These are phyloP conservation scores for Salisapilia sapeloensis DNA, from an alignment of 352 stramenopile genomes.

Conservation along the genomic window DNA sequence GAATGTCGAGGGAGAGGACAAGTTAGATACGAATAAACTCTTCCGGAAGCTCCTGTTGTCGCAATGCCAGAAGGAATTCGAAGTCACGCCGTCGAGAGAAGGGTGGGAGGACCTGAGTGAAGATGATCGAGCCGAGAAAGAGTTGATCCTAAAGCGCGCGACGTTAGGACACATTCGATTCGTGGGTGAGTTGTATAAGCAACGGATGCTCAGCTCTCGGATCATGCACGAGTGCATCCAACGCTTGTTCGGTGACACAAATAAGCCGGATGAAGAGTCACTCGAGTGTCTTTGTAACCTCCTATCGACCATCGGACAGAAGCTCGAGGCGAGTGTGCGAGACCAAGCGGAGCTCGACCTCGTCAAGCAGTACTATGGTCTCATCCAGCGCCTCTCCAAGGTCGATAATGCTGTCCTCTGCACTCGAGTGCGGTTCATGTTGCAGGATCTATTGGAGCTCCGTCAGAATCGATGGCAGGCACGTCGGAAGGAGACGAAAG, in stretches of 20 bases:
- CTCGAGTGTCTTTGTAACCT: constrained; percentile 93
- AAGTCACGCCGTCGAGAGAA: constrained; percentile 68
- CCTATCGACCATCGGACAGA: constrained; percentile 84
- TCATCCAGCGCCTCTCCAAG: constrained; percentile 44
- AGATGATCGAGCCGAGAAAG: constrained; percentile 48
- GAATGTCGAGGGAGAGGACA: constrained; percentile 42
- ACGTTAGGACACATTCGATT: constrained; percentile 91
- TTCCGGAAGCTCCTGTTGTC: constrained; percentile 90
- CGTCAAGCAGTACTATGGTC: constrained; percentile 52
- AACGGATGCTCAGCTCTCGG: constrained; percentile 87
- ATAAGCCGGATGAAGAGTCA: constrained; percentile 86
- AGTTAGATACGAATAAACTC: constrained; percentile 68
- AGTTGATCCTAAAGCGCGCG: constrained; percentile 61
- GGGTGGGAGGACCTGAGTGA: constrained; percentile 30
- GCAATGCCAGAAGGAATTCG: constrained; percentile 91
- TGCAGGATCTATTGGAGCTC: constrained; percentile 64
- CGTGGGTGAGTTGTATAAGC: constrained; percentile 93
- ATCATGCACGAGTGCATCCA: constrained; percentile 89
- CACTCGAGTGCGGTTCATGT: constrained; percentile 71
- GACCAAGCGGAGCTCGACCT: constrained; percentile 32
- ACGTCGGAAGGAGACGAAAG: constrained; percentile 64
- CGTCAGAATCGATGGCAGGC: constrained; percentile 62
- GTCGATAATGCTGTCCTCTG: constrained; percentile 45
- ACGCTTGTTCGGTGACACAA: constrained; percentile 56
- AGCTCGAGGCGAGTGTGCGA: constrained; percentile 49